Percentiles rank a stretch among this genome's conserved stretches.
Evolutionary conservation across 495 filamentous ascomycete species (phyloP).

Genomic region (Pyronema omphalodes): DNA sequence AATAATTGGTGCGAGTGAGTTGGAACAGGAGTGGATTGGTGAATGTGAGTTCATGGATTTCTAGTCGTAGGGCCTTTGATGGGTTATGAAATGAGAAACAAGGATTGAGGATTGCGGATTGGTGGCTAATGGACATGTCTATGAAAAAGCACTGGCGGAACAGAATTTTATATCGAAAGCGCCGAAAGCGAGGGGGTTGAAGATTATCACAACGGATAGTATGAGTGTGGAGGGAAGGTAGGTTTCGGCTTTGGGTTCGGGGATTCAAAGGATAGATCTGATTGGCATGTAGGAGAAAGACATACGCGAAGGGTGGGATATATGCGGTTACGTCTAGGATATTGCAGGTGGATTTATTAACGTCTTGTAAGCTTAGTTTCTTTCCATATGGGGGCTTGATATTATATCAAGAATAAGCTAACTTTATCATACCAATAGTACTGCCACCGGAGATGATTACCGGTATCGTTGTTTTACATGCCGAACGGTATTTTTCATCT

Average conservation of each 20-base stretch:
- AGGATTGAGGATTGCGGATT: background rate
- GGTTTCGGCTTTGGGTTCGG: conserved; percentile 29
- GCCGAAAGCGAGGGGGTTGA: conserved; percentile 64
- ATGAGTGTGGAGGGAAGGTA: conserved; percentile 61
- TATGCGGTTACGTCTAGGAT: conserved; percentile 95
- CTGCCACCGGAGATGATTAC: conserved; percentile 55
- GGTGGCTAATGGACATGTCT: background rate
- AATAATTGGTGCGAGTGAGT: conserved; percentile 74
- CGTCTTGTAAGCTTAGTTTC: conserved; percentile 28
- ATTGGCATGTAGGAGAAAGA: conserved; percentile 31
- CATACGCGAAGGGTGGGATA: conserved; percentile 76
- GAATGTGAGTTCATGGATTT: conserved; percentile 33
- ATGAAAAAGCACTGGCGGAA: conserved; percentile 67
- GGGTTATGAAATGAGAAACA: too few relatives aligned
- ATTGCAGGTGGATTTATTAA: conserved; percentile 78
- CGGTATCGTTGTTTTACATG: conserved; percentile 73
- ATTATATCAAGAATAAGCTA: conserved; percentile 23
- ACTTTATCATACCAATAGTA: background rate
- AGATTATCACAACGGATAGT: conserved; percentile 82
- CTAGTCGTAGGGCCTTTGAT: too few relatives aligned
- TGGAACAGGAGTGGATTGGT: conserved; percentile 87
- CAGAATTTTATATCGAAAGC: conserved; percentile 70
- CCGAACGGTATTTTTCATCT: conserved; percentile 42
- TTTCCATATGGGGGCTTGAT: conserved; percentile 35
- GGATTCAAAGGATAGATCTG: conserved; percentile 23